Evolutionary conservation across 495 filamentous ascomycete species (phyloP).

Genomic region (Neurospora intermedia): DNA sequence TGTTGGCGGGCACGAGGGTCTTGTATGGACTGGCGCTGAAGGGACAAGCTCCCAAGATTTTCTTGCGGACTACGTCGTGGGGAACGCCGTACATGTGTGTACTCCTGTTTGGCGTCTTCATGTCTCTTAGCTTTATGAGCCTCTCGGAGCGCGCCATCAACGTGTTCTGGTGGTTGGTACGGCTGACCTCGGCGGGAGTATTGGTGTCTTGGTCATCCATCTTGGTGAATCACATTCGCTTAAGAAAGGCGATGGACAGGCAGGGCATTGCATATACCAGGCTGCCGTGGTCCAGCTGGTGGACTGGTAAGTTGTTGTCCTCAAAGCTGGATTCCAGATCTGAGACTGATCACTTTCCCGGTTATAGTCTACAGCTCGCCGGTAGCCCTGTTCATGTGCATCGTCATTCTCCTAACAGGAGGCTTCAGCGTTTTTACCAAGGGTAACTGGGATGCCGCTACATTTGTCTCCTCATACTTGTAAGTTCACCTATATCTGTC

Average conservation of each 20-base stretch:
- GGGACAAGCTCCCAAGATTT: conserved; percentile 45
- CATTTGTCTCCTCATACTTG: conserved; percentile 41
- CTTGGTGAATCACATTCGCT: conserved; percentile 35
- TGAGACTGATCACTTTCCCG: not conserved
- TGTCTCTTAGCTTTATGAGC: conserved; percentile 49
- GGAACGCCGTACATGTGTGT: conserved; percentile 54
- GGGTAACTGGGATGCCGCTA: conserved; percentile 37
- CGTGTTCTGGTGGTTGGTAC: conserved; percentile 52
- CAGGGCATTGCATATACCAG: conserved; percentile 27
- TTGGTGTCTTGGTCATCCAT: conserved; percentile 45
- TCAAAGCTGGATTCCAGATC: not conserved
- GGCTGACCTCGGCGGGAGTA: conserved; percentile 43
- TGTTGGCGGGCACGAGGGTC: conserved; percentile 51
- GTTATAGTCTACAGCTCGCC: conserved; percentile 24
- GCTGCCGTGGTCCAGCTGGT: conserved; percentile 37
- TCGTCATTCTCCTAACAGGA: conserved; percentile 36
- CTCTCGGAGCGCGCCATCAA: conserved; percentile 44
- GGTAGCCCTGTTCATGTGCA: conserved; percentile 31
- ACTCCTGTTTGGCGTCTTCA: conserved; percentile 39
- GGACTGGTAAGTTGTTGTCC: conserved; percentile 19
- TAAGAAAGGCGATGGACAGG: conserved; percentile 29
- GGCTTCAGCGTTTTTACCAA: conserved; percentile 37
- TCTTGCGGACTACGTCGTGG: conserved; percentile 46
- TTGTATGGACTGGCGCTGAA: conserved; percentile 53
- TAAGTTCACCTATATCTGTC: conserved; percentile 12